Conservation (phyloP, 176 grass and related monocot species). For the Alopecurus myosuroides region DNA sequence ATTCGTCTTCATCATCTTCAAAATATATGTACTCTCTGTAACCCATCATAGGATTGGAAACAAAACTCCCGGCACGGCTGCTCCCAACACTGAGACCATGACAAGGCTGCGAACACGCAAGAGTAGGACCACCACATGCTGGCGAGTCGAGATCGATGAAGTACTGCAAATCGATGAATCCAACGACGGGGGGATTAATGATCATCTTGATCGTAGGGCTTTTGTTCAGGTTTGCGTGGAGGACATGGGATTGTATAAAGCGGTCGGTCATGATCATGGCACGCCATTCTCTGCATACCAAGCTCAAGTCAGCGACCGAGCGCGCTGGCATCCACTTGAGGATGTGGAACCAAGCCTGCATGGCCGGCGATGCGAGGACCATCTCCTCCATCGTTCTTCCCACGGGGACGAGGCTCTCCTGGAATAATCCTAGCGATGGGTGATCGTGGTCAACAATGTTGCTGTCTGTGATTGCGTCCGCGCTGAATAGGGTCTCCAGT, state of each 20-base stretch:
- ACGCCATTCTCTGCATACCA: background rate
- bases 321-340: background rate
- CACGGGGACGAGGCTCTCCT: background rate
- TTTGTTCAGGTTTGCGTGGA: background rate
- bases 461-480: background rate
- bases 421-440: background rate
- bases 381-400: background rate
- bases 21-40: background rate
- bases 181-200: background rate
- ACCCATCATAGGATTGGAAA: constrained; percentile 6
- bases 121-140: background rate
- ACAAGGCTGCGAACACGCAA: background rate
- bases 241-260: background rate
- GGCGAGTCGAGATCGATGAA: background rate
- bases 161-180: background rate
- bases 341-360: background rate
- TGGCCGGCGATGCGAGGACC: background rate
- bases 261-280: background rate
- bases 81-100: background rate
- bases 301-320: background rate
- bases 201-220: background rate
- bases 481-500: background rate
- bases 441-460: background rate
- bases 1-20: background rate
- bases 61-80: background rate